Percentiles rank a stretch among this genome's conserved stretches.
Evolutionary conservation across 441 rosid genomes (phyloP).

Genomic region (Bocquillonia castaneifolia): DNA sequence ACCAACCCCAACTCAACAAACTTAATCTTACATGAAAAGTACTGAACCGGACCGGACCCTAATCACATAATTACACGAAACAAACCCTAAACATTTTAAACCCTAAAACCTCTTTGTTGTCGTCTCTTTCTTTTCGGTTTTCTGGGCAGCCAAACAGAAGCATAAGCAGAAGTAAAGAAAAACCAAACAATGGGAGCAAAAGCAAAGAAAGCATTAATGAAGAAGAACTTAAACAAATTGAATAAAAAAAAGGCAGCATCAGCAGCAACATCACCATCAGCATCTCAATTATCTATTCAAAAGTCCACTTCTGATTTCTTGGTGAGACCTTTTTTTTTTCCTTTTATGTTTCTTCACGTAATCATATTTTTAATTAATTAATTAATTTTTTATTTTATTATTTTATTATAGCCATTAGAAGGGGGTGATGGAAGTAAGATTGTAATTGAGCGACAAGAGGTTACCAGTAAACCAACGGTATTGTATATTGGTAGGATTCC

Average conservation of each 20-base stretch:
- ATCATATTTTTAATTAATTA: neutral
- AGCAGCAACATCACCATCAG: neutral
- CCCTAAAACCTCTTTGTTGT: neutral
- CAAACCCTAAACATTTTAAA: too few relatives aligned
- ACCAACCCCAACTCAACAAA: too few relatives aligned
- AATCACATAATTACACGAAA: too few relatives aligned
- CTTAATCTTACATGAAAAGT: too few relatives aligned
- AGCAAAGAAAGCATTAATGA: conserved; percentile 54
- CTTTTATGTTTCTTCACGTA: neutral
- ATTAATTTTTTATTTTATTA: neutral
- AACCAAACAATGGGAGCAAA: conserved; percentile 79
- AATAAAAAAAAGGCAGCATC: conserved; percentile 40
- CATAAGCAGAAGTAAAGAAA: neutral
- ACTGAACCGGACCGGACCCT: too few relatives aligned
- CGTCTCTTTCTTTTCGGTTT: neutral
- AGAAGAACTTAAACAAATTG: conserved; percentile 50
- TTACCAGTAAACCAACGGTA: conserved; percentile 41
- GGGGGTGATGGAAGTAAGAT: conserved; percentile 62
- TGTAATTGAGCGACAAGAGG: conserved; percentile 27
- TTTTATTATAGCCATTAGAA: conserved; percentile 55
- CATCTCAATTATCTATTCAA: conserved; percentile 23
- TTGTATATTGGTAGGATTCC: conserved; percentile 87
- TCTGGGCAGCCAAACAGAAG: neutral
- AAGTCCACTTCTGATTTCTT: conserved; percentile 59
- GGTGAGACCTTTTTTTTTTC: conserved; percentile 34